Conservation (phyloP, 148 eudicot species). For the Chenopodium album region DNA sequence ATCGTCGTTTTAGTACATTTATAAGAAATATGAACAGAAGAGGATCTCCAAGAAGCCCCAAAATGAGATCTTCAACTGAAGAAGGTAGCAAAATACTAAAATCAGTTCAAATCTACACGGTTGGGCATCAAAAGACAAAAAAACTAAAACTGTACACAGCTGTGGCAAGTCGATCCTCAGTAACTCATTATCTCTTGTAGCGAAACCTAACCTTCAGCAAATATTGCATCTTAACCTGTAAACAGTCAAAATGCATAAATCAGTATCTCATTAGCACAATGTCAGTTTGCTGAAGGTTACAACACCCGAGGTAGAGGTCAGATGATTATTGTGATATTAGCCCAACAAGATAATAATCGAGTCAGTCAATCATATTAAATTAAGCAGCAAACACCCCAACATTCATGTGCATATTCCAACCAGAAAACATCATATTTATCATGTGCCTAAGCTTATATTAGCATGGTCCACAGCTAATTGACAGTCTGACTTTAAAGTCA, state of each 20-base stretch:
- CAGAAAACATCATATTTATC: too few relatives aligned
- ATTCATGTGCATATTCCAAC: too few relatives aligned
- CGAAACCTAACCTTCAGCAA: conserved; percentile 86
- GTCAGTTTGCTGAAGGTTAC: not conserved
- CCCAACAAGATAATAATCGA: not conserved
- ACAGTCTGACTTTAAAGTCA: too few relatives aligned
- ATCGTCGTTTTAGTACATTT: not conserved
- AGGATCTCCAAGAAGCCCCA: conserved; percentile 54
- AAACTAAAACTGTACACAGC: conserved; percentile 14
- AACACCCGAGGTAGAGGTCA: not conserved
- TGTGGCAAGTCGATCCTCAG: not conserved
- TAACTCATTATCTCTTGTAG: conserved; percentile 57
- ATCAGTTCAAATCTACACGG: not conserved
- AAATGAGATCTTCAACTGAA: conserved; percentile 58
- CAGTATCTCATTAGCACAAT: not conserved
- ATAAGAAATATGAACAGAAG: not conserved
- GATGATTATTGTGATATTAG: not conserved
- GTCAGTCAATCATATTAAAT: too few relatives aligned
- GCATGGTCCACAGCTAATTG: too few relatives aligned
- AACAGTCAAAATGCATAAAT: not conserved
- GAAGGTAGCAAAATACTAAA: conserved; percentile 4
- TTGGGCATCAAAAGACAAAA: conserved; percentile 8
- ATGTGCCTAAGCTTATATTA: too few relatives aligned
- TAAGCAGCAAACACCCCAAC: too few relatives aligned
- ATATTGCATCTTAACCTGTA: conserved; percentile 96